Evolutionary conservation across 257 asterid species (phyloP), one percentile per base, ranked within the genome.

Genomic region (Solanum megistacrolobum): DNA sequence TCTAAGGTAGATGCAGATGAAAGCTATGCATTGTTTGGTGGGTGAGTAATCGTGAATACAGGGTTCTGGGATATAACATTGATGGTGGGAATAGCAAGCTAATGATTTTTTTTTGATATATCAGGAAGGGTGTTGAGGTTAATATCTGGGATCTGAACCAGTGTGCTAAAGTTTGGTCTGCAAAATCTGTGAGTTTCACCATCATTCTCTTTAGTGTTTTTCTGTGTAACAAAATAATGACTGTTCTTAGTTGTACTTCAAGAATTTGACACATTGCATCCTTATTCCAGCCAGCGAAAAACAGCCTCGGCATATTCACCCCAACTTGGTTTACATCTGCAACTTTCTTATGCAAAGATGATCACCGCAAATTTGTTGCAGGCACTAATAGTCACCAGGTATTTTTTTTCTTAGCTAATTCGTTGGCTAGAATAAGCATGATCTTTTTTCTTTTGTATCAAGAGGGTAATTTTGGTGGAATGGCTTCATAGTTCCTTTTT

Each of bases 331-430:
- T 97, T 91, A 97, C 99, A 60, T 95, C 93, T 89, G 94, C 98
- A 52, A 92, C 99, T 82, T 97, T 96, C 92, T 92, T 96, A 89
- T 88, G 93, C 87, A 89, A 93, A 69, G 97, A 94, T 90, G 99
- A 97, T 91, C 98, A 96, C 89, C 96, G 98, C 55, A 97, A 96
- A 91, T 90, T 97, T 89, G 96, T 91, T 58, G 93, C 98, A 55
- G 98, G 99, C 89, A 96, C 99, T 83, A 92, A 94, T 83, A 88
- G 88, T 89, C 98, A 95, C 90, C 98, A 95, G 99, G 99, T 96
- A 91, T 82, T 75, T 74, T 43, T 27, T 29, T 82, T 82, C 85
- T 31, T 82, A 6, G 4, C 18, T 46, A 81, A 48, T 16, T 81
- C 2, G 14, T 81, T 46, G 62, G 68, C 41, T 81, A 66, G 23